Percentiles rank a stretch among this genome's conserved stretches.
Conservation (phyloP, 306 rosid genomes). For the Biancaea sappan region DNA sequence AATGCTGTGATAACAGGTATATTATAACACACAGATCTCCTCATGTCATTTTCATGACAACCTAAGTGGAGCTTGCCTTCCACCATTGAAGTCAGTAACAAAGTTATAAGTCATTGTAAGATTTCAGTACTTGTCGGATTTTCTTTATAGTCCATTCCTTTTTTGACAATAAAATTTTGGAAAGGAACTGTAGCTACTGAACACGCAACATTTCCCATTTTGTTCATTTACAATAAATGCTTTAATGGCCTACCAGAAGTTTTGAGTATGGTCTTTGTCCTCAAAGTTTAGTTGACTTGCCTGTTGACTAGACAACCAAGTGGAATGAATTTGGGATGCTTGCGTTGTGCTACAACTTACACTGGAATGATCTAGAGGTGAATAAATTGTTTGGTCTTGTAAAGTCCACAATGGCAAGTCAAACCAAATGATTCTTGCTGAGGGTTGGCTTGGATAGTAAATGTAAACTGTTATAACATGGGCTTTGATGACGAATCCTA, state of each 20-base stretch:
- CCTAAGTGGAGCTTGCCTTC: neutral
- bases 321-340: conserved; percentile 3
- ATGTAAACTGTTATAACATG: neutral
- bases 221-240: neutral
- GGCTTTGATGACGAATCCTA: neutral
- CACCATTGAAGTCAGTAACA: neutral
- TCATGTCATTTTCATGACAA: neutral
- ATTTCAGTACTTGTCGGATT: neutral
- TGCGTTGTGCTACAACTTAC: too few relatives aligned
- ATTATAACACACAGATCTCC: neutral
- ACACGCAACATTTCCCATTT: conserved; percentile 6
- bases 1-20: conserved; percentile 66
- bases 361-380: conserved; percentile 11
- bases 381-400: neutral
- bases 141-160: neutral
- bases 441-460: conserved; percentile 2
- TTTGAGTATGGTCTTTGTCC: neutral
- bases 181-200: neutral
- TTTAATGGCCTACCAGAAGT: neutral
- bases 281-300: conserved; percentile 20
- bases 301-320: neutral
- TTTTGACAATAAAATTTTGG: neutral
- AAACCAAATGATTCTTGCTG: conserved; percentile 9
- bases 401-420: conserved; percentile 1
- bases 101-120: neutral